Evolutionary conservation across 1,284 basidiomycete genomes (phyloP), one percentile per base, ranked within the genome.

Genomic region (Irpex sp.): DNA sequence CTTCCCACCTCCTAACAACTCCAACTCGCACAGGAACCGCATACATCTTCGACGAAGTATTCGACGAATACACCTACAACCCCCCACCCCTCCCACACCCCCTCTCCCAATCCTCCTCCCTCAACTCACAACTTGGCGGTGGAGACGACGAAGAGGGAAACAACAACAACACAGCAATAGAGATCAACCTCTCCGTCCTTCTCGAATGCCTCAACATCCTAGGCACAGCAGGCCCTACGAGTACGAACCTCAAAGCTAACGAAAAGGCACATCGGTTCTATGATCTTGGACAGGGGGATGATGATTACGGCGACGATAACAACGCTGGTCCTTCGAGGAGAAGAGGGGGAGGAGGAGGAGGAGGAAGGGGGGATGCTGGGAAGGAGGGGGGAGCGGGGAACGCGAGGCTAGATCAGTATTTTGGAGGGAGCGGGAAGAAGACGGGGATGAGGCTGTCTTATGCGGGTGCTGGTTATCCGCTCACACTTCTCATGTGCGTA

Each of bases 191-290:
- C 37, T 85, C 87, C 71, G 89, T 89, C 0, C 78, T 97, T 61
- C 84, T 97, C 62, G 94, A 96, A 70, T 96, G 93, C 70, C 82
- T 98, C 51, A 95, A 96, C 73, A 89, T 97, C 62, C 97, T 96
- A 71, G 95, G 96, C 9, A 93, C 93, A 5, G 92, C 92, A 1
- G 78, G 78, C 59, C 66, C 74, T 55, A 71, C 74, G 61, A 85
- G 38, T n/a, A 79, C 77, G 62, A 85, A 83, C 80, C 79, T 81
- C 63, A 69, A 68, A 15, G 47, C 59, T 3, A 57, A 60, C 7
- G 40, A 59, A n/a, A 64, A 59, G 63, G 66, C 60, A 62, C 62
- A 60, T 40, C 63, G 64, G 40, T 54, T 59, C 44, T 55, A 58
- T 47, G 77, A 76, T 57, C 77, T 78, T n/a, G 83, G 78, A 1